phyloP scores from a whole-genome alignment of 768 basidiomycete species.

The Lentinula sp. region DNA sequence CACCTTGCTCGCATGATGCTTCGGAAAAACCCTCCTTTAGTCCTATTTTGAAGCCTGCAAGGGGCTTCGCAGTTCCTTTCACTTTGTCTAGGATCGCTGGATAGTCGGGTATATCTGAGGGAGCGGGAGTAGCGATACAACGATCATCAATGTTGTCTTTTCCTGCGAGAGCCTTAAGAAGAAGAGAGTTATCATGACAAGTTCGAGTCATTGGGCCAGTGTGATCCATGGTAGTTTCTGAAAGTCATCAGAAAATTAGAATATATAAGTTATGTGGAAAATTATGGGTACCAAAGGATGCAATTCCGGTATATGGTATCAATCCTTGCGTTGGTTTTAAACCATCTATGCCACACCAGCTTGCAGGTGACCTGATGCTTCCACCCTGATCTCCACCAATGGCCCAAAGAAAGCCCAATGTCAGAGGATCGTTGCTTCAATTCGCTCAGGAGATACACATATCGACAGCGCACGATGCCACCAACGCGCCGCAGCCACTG shows the following conservation, averaged over 20 bases:
- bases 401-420: not conserved
- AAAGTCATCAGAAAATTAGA: not conserved
- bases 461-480: not conserved
- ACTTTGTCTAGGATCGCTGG: not conserved
- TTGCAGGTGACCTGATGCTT: not conserved
- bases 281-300: not conserved
- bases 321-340: slow-evolving; percentile 2
- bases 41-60: slow-evolving; percentile 3
- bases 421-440: not conserved
- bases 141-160: not conserved
- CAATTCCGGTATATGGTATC: slow-evolving; percentile 7
- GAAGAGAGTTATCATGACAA: not conserved
- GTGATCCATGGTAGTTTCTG: slow-evolving; percentile 4
- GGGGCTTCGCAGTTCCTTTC: not conserved
- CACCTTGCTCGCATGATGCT: not conserved
- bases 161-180: slow-evolving; percentile 3
- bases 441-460: not conserved
- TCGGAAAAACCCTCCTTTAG: slow-evolving; percentile 2
- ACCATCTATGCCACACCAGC: slow-evolving; percentile 3
- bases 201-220: slow-evolving; percentile 4
- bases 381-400: slow-evolving; percentile 7
- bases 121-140: not conserved
- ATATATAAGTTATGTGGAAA: not conserved
- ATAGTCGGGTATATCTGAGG: slow-evolving; percentile 1
- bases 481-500: not conserved